phyloP scores from a whole-genome alignment of 129 eudicot species.

The Saposhnikovia divaricata region DNA sequence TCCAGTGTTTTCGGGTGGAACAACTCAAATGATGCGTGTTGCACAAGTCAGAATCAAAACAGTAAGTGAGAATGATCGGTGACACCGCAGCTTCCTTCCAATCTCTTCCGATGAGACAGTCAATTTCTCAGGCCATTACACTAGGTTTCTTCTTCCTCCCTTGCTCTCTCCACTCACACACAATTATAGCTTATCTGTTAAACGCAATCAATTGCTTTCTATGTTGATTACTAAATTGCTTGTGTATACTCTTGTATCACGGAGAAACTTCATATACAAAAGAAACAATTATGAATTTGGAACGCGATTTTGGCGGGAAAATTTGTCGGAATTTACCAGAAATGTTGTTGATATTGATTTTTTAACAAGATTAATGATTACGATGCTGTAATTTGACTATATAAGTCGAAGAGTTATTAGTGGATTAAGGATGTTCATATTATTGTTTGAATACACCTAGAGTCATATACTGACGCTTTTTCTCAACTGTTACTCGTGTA shows the following conservation, averaged over 20 bases:
- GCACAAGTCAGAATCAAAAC: neutral
- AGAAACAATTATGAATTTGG: no score
- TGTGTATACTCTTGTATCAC: neutral
- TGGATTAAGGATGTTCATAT: no score
- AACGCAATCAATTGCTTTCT: neutral
- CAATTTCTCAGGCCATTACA: constrained; percentile 44
- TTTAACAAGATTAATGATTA: no score
- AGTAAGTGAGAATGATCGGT: constrained; percentile 44
- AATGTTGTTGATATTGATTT: no score
- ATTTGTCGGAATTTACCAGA: neutral
- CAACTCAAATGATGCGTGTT: neutral
- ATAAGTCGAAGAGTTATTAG: no score
- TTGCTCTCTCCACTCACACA: neutral
- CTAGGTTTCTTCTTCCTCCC: constrained; percentile 32
- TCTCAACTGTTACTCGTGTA: neutral
- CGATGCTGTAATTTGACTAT: no score
- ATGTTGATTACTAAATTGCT: no score
- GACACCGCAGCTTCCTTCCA: constrained; percentile 32
- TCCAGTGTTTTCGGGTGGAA: neutral
- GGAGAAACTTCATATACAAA: no score
- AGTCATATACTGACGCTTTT: no score
- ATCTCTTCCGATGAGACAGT: constrained; percentile 47
- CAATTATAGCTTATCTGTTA: no score
- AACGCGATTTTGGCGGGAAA: neutral
- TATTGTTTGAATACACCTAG: no score